Conservation (phyloP, 164 flowering plant genomes). For the Nelumbo lutea region DNA sequence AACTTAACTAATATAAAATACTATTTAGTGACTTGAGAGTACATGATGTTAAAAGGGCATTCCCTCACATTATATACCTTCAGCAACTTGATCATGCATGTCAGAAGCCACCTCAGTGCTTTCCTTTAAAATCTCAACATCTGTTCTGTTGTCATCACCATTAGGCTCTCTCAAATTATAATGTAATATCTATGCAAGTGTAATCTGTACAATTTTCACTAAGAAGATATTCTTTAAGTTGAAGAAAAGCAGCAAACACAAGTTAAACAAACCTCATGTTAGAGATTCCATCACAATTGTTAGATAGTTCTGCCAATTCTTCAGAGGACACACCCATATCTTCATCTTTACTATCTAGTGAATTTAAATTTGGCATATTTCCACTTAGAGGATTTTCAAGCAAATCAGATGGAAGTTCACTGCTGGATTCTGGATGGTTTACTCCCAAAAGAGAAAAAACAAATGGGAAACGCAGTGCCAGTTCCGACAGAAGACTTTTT, state of each 20-base stretch:
- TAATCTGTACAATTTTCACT: neutral
- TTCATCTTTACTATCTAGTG: constrained; percentile 18
- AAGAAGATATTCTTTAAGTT: neutral
- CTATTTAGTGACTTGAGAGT: neutral
- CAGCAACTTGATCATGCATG: constrained; percentile 20
- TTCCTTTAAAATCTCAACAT: constrained; percentile 17
- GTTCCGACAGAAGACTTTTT: constrained; percentile 53
- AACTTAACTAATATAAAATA: neutral
- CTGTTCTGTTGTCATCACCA: constrained; percentile 17
- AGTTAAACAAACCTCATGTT: constrained; percentile 31
- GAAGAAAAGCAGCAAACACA: constrained; percentile 4
- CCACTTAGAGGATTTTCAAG: neutral
- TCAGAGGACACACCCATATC: constrained; percentile 23
- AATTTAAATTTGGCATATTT: constrained; percentile 17
- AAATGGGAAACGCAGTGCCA: constrained; percentile 65
- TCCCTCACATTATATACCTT: constrained; percentile 30
- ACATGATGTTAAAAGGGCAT: neutral
- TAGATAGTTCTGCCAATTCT: constrained; percentile 18
- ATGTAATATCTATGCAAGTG: neutral
- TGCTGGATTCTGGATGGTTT: constrained; percentile 19
- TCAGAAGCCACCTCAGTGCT: constrained; percentile 10
- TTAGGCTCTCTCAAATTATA: constrained; percentile 13
- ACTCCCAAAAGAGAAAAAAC: constrained; percentile 49
- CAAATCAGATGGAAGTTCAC: constrained; percentile 9
- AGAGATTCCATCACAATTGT: constrained; percentile 19